Percentiles rank a stretch among this genome's conserved stretches.
These are phyloP conservation scores for Saturnispora zaruensis DNA, from an alignment of 805 yeast species.

Conservation along the genomic window DNA sequence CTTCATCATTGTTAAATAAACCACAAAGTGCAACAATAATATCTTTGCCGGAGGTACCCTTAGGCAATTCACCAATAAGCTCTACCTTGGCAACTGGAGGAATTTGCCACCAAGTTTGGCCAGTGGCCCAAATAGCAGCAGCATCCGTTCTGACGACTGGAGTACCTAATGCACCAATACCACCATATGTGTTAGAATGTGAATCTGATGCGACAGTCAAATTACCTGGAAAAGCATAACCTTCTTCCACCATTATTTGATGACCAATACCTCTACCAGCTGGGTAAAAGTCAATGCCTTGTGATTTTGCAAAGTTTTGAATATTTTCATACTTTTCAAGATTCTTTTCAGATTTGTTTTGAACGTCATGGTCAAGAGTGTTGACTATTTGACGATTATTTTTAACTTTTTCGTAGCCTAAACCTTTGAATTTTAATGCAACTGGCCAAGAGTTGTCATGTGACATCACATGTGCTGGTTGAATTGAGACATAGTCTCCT, in stretches of 20 bases:
- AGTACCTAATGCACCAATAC: slow-evolving; percentile 91
- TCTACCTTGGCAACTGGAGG: slow-evolving; percentile 97
- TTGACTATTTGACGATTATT: slow-evolving; percentile 89
- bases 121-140: slow-evolving; percentile 99
- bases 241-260: slow-evolving; percentile 98
- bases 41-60: slow-evolving; percentile 92
- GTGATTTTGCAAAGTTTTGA: slow-evolving; percentile 79
- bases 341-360: slow-evolving; percentile 83
- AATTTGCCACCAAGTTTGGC: slow-evolving; percentile 99
- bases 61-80: slow-evolving; percentile 69
- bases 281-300: slow-evolving; percentile 93
- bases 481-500: slow-evolving; percentile 93
- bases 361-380: slow-evolving; percentile 97
- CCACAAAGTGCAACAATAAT: slow-evolving; percentile 96
- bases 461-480: slow-evolving; percentile 97
- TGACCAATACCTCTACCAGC: slow-evolving; percentile 99
- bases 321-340: slow-evolving; percentile 81
- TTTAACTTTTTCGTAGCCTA: slow-evolving; percentile 79
- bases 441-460: slow-evolving; percentile 99
- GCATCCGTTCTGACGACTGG: slow-evolving; percentile 98
- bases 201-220: slow-evolving; percentile 96
- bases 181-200: slow-evolving; percentile 97
- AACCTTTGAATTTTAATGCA: slow-evolving; percentile 89
- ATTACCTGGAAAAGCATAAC: slow-evolving; percentile 92
- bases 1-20: slow-evolving; percentile 83